phyloP scores from a whole-genome alignment of 2,329 filamentous ascomycete species.

The Penicillium sp. region DNA sequence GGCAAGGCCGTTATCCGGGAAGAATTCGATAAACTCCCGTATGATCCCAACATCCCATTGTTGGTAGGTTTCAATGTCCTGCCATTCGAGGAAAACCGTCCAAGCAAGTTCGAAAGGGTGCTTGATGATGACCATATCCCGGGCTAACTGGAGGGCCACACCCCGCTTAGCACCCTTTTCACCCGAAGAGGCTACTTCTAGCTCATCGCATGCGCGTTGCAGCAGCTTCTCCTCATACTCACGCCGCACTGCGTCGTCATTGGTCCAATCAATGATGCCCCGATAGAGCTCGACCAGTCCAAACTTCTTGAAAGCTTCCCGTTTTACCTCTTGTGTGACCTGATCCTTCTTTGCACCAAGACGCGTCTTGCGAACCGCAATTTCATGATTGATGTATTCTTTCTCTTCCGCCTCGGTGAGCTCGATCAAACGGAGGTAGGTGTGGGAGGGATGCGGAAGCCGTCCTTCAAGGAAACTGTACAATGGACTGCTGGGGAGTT shows the following conservation, averaged over 20 bases:
- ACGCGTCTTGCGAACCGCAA: slow-evolving; percentile 82
- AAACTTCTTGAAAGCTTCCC: slow-evolving; percentile 75
- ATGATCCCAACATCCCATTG: slow-evolving; percentile 77
- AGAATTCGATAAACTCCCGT: slow-evolving; percentile 76
- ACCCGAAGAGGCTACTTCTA: slow-evolving; percentile 65
- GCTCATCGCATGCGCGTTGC: slow-evolving; percentile 72
- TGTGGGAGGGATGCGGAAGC: slow-evolving; percentile 73
- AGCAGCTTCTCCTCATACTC: slow-evolving; percentile 88
- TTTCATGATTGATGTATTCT: slow-evolving; percentile 82
- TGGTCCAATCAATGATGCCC: slow-evolving; percentile 84
- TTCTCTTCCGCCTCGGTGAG: slow-evolving; percentile 84
- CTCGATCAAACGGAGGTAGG: slow-evolving; percentile 78
- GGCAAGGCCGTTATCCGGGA: slow-evolving; percentile 77
- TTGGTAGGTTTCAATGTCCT: slow-evolving; percentile 70
- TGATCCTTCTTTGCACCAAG: slow-evolving; percentile 80
- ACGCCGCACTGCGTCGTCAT: slow-evolving; percentile 78
- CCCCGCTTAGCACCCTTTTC: slow-evolving; percentile 69
- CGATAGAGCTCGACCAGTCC: slow-evolving; percentile 77
- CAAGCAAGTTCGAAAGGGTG: slow-evolving; percentile 87
- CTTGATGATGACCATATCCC: slow-evolving; percentile 94
- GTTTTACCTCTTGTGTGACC: slow-evolving; percentile 82
- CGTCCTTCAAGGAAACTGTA: slow-evolving; percentile 82
- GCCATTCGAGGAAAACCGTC: slow-evolving; percentile 88
- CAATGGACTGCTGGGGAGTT: slow-evolving; percentile 76
- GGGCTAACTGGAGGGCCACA: slow-evolving; percentile 72